A percentile compares a stretch with the other conserved stretches of the same genome.
Evolutionary conservation across 768 basidiomycete species (phyloP).

Genomic region (Boletus patriciae): DNA sequence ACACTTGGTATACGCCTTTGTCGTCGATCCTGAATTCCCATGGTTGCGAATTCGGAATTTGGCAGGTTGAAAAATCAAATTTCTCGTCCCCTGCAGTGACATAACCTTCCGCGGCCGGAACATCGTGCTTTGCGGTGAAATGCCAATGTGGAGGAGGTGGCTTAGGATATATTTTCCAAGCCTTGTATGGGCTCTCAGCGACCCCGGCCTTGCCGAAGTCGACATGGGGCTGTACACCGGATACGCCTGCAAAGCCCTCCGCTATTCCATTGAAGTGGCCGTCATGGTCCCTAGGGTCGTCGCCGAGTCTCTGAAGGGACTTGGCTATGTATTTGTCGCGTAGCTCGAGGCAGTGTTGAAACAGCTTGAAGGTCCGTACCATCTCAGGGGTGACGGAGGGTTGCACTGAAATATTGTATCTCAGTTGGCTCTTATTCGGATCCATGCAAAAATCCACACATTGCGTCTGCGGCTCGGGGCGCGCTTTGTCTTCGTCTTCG

Average conservation of each 20-base stretch:
- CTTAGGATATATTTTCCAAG: conserved; percentile 89
- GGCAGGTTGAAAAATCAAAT: conserved; percentile 70
- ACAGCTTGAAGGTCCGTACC: conserved; percentile 59
- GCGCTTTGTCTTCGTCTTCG: conserved; percentile 40
- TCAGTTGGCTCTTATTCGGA: conserved; percentile 5
- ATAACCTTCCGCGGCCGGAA: conserved; percentile 42
- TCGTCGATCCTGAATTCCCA: conserved; percentile 77
- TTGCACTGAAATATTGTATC: conserved; percentile 17
- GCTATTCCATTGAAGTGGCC: conserved; percentile 68
- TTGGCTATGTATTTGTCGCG: conserved; percentile 93
- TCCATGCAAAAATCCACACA: conserved; percentile 20
- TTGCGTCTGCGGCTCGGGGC: conserved; percentile 33
- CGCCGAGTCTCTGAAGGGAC: conserved; percentile 89
- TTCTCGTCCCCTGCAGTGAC: conserved; percentile 38
- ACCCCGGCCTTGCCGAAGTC: conserved; percentile 33
- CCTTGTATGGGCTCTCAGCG: conserved; percentile 39
- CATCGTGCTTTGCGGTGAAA: conserved; percentile 58
- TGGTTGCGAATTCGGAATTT: conserved; percentile 65
- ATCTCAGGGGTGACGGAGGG: conserved; percentile 43
- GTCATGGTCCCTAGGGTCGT: conserved; percentile 93
- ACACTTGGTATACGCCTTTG: conserved; percentile 90
- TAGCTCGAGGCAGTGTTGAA: conserved; percentile 83
- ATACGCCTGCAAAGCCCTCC: conserved; percentile 60
- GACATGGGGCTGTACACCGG: conserved; percentile 65
- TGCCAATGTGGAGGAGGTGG: conserved; percentile 98